Evolutionary conservation across 805 yeast species (phyloP), one percentile per base, ranked within the genome.

Genomic region (Candida peoriensis): DNA sequence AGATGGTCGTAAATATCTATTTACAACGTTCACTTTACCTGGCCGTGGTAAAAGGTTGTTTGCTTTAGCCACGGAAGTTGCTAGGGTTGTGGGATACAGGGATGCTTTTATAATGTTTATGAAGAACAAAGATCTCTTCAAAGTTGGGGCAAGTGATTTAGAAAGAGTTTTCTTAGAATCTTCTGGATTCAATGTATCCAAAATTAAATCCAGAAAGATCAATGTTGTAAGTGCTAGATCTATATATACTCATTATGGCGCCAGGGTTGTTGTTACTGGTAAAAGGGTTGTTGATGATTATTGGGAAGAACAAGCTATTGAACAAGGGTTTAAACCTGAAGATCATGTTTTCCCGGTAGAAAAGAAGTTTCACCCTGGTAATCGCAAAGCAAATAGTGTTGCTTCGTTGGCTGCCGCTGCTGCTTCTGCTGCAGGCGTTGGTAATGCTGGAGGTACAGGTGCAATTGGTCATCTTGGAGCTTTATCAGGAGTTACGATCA

Each of bases 81-180:
- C 70, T 30, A 59, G 73, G 40, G 52, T 59, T 17, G 52, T 74
- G 32, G 52, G 60, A 26, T 58, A 64, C 50, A 58, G 73, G 36
- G 81, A 74, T 45, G 69, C 76, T 25, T 76, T 74, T 47, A 56
- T 76, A 3, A 60, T 81, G 41, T 70, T 76, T 44, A 57, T 62
- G 33, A 51, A 58, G 37, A 55, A 60, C 44, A 57, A 57, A 38
- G 58, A 61, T 13, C 47, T 73, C 12, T 55, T 47, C 34, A 66
- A 67, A 30, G 44, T 60, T 17, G 42, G 46, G 9, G 62, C 68
- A 3, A 46, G 53, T 10, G 68, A 60, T 4, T 55, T 50, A 18
- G 72, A 70, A 26, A 54, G 58, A 31, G 55, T 57, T 28, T 62
- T 63, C 30, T 38, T 72, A 29, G 57, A 50, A n/a, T 48, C 52